Evolutionary conservation across 805 yeast genomes (phyloP).

Genomic region (Sugiyamaella qingdaonensis): DNA sequence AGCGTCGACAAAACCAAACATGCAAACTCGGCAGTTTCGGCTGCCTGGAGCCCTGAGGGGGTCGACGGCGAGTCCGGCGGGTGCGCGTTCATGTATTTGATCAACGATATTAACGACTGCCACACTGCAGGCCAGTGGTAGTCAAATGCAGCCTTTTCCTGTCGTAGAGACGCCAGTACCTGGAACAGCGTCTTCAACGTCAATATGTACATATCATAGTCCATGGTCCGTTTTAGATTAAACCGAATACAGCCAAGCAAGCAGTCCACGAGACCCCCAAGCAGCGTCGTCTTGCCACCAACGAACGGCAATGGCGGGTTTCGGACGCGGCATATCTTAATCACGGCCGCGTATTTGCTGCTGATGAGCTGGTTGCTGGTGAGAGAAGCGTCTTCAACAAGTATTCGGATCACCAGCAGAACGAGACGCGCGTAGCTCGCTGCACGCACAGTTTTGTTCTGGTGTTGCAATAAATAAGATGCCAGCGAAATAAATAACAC

Average conservation of each 20-base stretch:
- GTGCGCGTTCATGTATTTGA: slow-evolving; percentile 26
- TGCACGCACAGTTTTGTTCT: slow-evolving; percentile 24
- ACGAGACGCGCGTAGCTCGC: slow-evolving; percentile 30
- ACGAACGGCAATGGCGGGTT: slow-evolving; percentile 27
- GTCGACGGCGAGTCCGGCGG: slow-evolving; percentile 12
- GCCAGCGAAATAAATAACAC: slow-evolving; percentile 30
- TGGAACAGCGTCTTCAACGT: slow-evolving; percentile 25
- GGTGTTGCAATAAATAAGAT: slow-evolving; percentile 30
- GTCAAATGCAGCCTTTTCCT: slow-evolving; percentile 13
- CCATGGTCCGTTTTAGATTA: slow-evolving; percentile 29
- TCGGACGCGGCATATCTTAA: slow-evolving; percentile 21
- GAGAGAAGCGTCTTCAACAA: slow-evolving; percentile 29
- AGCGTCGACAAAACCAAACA: slow-evolving; percentile 26
- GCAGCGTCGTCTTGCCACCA: slow-evolving; percentile 23
- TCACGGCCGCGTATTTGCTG: slow-evolving; percentile 9
- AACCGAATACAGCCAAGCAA: slow-evolving; percentile 32
- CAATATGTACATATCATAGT: slow-evolving; percentile 28
- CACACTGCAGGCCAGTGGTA: slow-evolving; percentile 40
- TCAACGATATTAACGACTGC: slow-evolving; percentile 30
- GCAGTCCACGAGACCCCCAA: slow-evolving; percentile 35
- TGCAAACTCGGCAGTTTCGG: slow-evolving; percentile 19
- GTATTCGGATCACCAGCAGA: slow-evolving; percentile 28
- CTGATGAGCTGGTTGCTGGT: slow-evolving; percentile 7
- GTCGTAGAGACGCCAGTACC: slow-evolving; percentile 19
- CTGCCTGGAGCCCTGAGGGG: slow-evolving; percentile 8